Evolutionary conservation across 352 stramenopile species (phyloP).

Genomic region (Globisporangium heterothallicum): DNA sequence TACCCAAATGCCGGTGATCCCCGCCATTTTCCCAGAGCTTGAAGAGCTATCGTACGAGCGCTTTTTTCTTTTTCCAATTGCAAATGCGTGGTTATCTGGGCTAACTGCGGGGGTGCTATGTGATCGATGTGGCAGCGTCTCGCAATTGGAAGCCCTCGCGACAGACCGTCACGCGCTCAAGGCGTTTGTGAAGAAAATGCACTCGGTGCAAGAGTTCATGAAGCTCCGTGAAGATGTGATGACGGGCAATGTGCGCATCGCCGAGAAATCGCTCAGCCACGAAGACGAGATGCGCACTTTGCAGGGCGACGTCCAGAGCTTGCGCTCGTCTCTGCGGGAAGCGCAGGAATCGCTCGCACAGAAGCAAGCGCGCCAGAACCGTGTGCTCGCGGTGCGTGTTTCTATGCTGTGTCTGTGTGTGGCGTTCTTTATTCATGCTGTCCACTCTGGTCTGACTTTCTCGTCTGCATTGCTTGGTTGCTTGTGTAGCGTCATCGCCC

Average conservation of each 20-base stretch:
- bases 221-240: slow-evolving; percentile 72
- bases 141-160: slow-evolving; percentile 58
- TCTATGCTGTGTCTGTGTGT: neutral
- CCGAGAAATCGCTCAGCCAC: slow-evolving; percentile 58
- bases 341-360: slow-evolving; percentile 54
- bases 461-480: neutral
- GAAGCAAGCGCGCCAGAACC: slow-evolving; percentile 68
- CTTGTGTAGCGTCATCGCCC: slow-evolving; percentile 50
- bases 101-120: too few relatives aligned
- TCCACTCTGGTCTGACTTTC: too few relatives aligned
- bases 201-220: slow-evolving; percentile 60
- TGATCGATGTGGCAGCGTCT: slow-evolving; percentile 13
- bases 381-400: slow-evolving; percentile 49
- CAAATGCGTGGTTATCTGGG: too few relatives aligned
- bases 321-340: slow-evolving; percentile 40
- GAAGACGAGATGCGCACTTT: slow-evolving; percentile 45
- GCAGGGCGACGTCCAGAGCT: slow-evolving; percentile 40
- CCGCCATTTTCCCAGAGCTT: slow-evolving; percentile 63
- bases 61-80: neutral
- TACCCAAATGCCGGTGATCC: slow-evolving; percentile 72
- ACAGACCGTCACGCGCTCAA: slow-evolving; percentile 60
- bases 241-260: slow-evolving; percentile 71
- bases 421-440: neutral
- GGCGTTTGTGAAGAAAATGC: slow-evolving; percentile 52
- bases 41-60: slow-evolving; percentile 67